Evolutionary conservation across 176 grass and related monocot genomes (phyloP).

Genomic region (Oryza punctata): DNA sequence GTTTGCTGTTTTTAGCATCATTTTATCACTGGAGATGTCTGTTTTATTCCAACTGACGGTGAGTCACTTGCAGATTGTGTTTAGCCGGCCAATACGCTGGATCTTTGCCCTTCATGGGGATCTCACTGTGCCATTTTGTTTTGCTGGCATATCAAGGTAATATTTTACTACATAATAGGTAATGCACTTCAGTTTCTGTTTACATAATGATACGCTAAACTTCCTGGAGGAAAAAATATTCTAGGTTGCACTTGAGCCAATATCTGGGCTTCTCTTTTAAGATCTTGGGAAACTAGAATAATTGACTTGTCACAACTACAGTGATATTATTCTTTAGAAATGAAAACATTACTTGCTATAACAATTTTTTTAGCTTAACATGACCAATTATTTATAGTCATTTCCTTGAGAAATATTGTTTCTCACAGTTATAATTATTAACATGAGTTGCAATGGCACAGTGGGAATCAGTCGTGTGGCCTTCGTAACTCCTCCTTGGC

Average conservation of each 20-base stretch:
- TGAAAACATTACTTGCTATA: neutral
- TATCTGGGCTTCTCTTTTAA: neutral
- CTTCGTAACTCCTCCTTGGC: constrained; percentile 83
- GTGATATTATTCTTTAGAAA: neutral
- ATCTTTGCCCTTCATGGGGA: constrained; percentile 87
- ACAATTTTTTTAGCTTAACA: neutral
- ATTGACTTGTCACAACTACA: neutral
- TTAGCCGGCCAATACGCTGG: constrained; percentile 96
- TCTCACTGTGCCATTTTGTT: constrained; percentile 79
- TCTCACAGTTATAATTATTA: constrained; percentile 16
- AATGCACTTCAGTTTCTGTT: neutral
- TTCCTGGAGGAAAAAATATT: neutral
- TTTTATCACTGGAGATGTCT: neutral
- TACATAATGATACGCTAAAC: neutral
- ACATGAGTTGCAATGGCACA: constrained; percentile 39
- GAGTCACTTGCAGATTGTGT: constrained; percentile 62
- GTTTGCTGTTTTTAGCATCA: neutral
- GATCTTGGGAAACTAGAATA: neutral
- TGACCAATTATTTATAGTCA: neutral
- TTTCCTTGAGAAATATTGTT: neutral
- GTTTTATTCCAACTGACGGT: constrained; percentile 8
- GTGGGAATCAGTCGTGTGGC: constrained; percentile 80
- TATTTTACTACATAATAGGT: neutral
- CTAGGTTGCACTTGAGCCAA: neutral
- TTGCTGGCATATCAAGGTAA: constrained; percentile 90